Base-by-base conservation (phyloP, 768 basidiomycete genomes). In the Boletus subcaerulescens region DNA sequence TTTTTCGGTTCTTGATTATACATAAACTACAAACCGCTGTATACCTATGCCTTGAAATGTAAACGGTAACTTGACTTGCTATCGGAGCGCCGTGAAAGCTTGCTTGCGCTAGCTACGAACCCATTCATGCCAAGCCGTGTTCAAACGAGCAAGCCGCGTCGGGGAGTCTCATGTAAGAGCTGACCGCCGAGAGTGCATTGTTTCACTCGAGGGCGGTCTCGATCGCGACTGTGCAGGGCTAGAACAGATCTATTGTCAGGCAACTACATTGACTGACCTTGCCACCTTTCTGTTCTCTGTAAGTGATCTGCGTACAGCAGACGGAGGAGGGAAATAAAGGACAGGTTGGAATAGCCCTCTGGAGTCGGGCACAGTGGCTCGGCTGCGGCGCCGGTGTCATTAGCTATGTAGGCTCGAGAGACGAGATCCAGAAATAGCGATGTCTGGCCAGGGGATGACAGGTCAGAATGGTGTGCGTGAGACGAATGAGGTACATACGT, bases 221-320 rank as follows among this genome's bases (percentile, higher is more conserved):
- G 22, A 20, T 29, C n/a, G 33, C 43, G 24, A 14, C 45, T 33
- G 20, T 24, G 38, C 18, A 46, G 29, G n/a, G 47, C 24, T 15
- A 24, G 13, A 38, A 36, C 29, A 14, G 42, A 32, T 43, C 38
- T 43, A 22, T 5, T 33, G 33, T 57, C 42, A 41, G 49, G 35
- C 32, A n/a, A 17, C 46, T 32, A 43, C 32, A 17, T 18, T 8
- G 53, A 36, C 41, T 17, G 11, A 50, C 41, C 26, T 45, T 51
- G 41, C 55, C 52, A 39, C 60, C 64, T 53, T 65, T 65, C 63
- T 48, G 61, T 29, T 56, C 64, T 46, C 55, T 63, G 64, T 18
- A 57, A 45, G 60, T 41, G 29, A 43, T 41, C 20, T 59, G 55
- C 63, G 58, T 65, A 66, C 60, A 63, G 58, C 63, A 60, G 63